These are phyloP conservation scores for Neospora caninum DNA, from an alignment of 169 alveolate genomes.

Conservation along the genomic window DNA sequence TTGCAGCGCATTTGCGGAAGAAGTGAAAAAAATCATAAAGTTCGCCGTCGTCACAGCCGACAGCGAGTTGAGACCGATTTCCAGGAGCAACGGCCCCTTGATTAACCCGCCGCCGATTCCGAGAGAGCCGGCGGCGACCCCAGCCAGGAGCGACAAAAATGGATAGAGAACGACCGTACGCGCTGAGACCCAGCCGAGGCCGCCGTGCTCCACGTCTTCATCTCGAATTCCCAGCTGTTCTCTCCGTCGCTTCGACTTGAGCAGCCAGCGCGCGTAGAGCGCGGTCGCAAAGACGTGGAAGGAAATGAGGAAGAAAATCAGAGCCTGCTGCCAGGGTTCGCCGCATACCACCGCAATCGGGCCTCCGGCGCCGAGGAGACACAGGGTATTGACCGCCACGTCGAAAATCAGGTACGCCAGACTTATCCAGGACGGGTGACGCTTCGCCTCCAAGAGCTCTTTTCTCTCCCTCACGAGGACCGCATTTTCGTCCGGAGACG, in stretches of 20 bases:
- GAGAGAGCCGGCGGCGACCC: conserved; percentile 63
- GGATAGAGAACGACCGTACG: conserved; percentile 58
- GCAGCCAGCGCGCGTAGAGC: conserved; percentile 61
- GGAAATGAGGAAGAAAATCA: conserved; percentile 46
- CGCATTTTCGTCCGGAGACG: not conserved
- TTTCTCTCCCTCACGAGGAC: not conserved
- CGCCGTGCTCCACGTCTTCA: conserved; percentile 42
- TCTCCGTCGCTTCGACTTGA: not conserved
- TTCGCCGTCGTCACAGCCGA: conserved; percentile 67
- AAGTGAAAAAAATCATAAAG: conserved; percentile 69
- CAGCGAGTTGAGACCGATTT: conserved; percentile 62
- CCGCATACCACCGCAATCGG: conserved; percentile 61
- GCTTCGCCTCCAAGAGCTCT: not conserved
- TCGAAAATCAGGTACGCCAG: conserved; percentile 22
- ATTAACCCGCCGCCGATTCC: conserved; percentile 70
- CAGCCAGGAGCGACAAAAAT: conserved; percentile 50
- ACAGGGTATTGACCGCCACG: not conserved
- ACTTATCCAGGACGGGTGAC: conserved; percentile 32
- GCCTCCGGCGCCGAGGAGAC: conserved; percentile 53
- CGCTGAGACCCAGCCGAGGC: conserved; percentile 64
- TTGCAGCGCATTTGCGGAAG: conserved; percentile 60
- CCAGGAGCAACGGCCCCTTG: conserved; percentile 69
- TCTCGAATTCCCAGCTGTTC: conserved; percentile 24
- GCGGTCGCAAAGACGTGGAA: conserved; percentile 54
- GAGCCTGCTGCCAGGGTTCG: conserved; percentile 48